Evolutionary conservation across 768 basidiomycete genomes (phyloP).

Genomic region (Rhodocollybia butyracea): DNA sequence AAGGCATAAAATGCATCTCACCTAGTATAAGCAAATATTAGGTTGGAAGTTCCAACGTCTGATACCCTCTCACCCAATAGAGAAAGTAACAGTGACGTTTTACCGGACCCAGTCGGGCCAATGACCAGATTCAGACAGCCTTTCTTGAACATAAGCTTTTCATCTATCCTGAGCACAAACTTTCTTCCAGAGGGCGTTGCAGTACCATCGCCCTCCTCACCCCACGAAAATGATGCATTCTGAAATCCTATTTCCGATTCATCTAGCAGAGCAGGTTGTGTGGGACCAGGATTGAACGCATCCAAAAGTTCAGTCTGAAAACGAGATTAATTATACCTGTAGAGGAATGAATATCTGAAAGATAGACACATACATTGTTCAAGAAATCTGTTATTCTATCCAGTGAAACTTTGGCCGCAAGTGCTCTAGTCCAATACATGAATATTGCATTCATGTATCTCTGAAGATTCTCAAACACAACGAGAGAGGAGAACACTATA

Average conservation of each 20-base stretch:
- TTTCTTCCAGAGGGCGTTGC: constrained; percentile 26
- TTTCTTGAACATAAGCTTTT: constrained; percentile 36
- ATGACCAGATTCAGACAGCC: constrained; percentile 36
- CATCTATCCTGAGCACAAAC: constrained; percentile 36
- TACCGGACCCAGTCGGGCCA: constrained; percentile 34
- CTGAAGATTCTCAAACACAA: constrained; percentile 45
- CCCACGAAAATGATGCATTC: constrained; percentile 37
- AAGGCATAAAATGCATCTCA: constrained; percentile 58
- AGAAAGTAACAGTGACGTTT: constrained; percentile 45
- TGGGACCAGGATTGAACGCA: constrained; percentile 11
- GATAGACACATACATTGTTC: neutral
- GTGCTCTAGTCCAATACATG: constrained; percentile 10
- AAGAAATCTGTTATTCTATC: constrained; percentile 23
- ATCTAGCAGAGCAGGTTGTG: no score
- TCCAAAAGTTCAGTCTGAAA: constrained; percentile 28
- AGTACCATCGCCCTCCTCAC: constrained; percentile 15
- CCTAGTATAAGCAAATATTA: constrained; percentile 19
- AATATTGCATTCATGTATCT: constrained; percentile 27
- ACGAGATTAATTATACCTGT: neutral
- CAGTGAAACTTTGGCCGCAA: constrained; percentile 42
- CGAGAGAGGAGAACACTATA: constrained; percentile 27
- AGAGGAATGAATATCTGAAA: neutral
- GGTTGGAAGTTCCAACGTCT: constrained; percentile 2
- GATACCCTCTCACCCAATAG: constrained; percentile 25
- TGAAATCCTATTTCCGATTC: constrained; percentile 33